Percentiles rank a stretch among this genome's conserved stretches.
phyloP scores from a whole-genome alignment of 2,329 filamentous ascomycete genomes.

The Moelleriella libera region DNA sequence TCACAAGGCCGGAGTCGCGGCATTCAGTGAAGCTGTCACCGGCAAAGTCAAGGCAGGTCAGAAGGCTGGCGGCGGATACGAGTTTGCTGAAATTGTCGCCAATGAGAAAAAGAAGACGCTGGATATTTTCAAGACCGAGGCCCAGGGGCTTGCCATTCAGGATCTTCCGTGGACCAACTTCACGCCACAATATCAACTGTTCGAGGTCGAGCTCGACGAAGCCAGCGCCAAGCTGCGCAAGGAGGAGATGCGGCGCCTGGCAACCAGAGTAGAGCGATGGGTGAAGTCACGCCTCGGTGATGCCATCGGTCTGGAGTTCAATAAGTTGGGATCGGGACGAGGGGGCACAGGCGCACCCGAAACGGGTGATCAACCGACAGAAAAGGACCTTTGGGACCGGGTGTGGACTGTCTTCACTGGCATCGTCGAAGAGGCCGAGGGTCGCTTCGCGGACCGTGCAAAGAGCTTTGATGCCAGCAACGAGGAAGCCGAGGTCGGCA shows the following conservation, averaged over 20 bases:
- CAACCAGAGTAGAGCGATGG: conserved; percentile 85
- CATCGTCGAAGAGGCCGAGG: conserved; percentile 74
- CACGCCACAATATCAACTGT: conserved; percentile 62
- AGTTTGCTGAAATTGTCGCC: conserved; percentile 88
- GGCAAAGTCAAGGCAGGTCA: conserved; percentile 79
- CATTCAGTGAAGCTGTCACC: conserved; percentile 82
- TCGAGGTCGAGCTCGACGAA: conserved; percentile 82
- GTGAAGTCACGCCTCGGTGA: conserved; percentile 79
- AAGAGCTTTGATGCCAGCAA: conserved; percentile 86
- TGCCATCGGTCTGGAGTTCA: conserved; percentile 85
- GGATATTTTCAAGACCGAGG: conserved; percentile 61
- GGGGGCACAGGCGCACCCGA: conserved; percentile 72
- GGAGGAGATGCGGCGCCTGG: conserved; percentile 90
- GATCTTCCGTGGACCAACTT: conserved; percentile 83
- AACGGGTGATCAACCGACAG: conserved; percentile 57
- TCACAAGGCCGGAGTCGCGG: conserved; percentile 73
- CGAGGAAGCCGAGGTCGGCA: conserved; percentile 80
- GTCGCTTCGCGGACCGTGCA: conserved; percentile 73
- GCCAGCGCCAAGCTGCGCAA: conserved; percentile 74
- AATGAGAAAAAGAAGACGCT: conserved; percentile 67
- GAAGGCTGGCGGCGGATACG: conserved; percentile 80
- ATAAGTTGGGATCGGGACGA: conserved; percentile 81
- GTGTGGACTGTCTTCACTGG: conserved; percentile 79
- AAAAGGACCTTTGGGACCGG: conserved; percentile 90
- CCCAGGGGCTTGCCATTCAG: conserved; percentile 59